Conservation (phyloP, 345 rosid genomes). For the Populus tremula region DNA sequence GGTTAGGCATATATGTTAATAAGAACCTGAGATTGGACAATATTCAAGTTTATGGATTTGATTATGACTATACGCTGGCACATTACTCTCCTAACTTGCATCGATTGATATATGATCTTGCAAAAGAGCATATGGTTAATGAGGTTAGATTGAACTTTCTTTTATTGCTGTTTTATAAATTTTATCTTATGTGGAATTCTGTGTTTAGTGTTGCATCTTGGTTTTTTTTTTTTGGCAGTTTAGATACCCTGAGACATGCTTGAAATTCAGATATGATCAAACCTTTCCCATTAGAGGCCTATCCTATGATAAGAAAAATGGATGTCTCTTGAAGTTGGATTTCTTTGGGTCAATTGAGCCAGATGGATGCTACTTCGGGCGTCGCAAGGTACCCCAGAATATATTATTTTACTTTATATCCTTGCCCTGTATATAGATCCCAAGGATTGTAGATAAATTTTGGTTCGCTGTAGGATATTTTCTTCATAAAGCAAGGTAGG, state of each 20-base stretch:
- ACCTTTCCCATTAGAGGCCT: conserved; percentile 89
- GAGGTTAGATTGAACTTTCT: conserved; percentile 53
- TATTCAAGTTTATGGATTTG: conserved; percentile 88
- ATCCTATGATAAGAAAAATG: conserved; percentile 78
- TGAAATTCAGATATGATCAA: conserved; percentile 69
- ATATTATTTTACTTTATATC: neutral
- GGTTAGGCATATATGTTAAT: conserved; percentile 77
- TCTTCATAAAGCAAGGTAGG: neutral
- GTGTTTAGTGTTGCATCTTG: neutral
- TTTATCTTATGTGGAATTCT: neutral
- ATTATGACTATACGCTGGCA: conserved; percentile 91
- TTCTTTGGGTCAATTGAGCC: conserved; percentile 97
- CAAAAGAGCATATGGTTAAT: conserved; percentile 86
- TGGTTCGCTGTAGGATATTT: neutral
- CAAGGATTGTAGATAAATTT: neutral
- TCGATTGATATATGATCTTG: conserved; percentile 86
- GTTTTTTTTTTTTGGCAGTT: conserved; percentile 47
- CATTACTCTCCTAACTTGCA: conserved; percentile 81
- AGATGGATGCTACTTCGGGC: conserved; percentile 93
- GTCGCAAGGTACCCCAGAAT: conserved; percentile 58
- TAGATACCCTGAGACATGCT: conserved; percentile 75
- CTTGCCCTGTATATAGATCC: neutral
- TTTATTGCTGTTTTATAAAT: neutral
- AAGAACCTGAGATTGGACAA: conserved; percentile 81
- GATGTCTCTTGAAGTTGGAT: conserved; percentile 87